A percentile compares a stretch with the other conserved stretches of the same genome.
These are phyloP conservation scores for Boletellus dicymbophilus DNA, from an alignment of 1,284 basidiomycete genomes.

Conservation along the genomic window DNA sequence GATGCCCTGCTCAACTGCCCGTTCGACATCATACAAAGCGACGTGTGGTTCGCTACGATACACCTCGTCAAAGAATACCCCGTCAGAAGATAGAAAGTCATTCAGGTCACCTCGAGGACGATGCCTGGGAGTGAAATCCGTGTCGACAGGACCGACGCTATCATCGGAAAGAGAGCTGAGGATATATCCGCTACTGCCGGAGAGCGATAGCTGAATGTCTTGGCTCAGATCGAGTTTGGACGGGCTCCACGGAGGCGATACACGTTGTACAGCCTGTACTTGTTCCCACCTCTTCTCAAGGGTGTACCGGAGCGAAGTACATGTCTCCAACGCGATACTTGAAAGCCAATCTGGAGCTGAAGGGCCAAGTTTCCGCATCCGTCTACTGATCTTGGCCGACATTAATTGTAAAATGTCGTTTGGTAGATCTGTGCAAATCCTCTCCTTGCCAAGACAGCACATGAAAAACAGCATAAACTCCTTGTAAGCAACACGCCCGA, in stretches of 20 bases:
- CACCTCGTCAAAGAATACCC: constrained; percentile 6
- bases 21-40: constrained; percentile 36
- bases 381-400: constrained; percentile 12
- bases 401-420: constrained; percentile 27
- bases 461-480: constrained; percentile 46
- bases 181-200: constrained; percentile 23
- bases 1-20: constrained; percentile 24
- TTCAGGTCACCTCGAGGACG: constrained; percentile 6
- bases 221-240: not conserved
- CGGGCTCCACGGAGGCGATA: not conserved
- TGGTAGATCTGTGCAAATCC: constrained; percentile 19
- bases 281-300: constrained; percentile 18
- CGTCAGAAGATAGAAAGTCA: too few species aligned
- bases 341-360: constrained; percentile 22
- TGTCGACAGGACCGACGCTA: not conserved
- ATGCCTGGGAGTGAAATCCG: constrained; percentile 10
- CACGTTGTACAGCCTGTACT: not conserved
- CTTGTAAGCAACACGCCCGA: constrained; percentile 41
- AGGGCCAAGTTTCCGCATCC: constrained; percentile 39
- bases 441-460: constrained; percentile 31
- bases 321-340: constrained; percentile 6
- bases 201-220: not conserved
- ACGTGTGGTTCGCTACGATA: constrained; percentile 5
- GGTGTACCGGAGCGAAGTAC: constrained; percentile 8
- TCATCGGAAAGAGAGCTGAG: constrained; percentile 4